phyloP scores from a whole-genome alignment of 2,329 filamentous ascomycete species.

The Cytospora mali region DNA sequence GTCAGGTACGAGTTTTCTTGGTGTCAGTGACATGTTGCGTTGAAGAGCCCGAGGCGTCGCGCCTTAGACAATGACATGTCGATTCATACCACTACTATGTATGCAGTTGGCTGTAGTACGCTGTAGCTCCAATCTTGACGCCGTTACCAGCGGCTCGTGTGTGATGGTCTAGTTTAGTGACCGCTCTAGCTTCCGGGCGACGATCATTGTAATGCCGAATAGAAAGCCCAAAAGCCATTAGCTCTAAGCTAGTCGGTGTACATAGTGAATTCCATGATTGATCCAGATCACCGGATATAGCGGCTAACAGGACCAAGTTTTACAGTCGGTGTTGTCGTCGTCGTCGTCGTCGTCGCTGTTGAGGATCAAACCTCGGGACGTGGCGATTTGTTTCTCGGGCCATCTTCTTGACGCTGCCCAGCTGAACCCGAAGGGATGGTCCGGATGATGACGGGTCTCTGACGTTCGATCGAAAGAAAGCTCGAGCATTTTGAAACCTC shows the following conservation, averaged over 20 bases:
- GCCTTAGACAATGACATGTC: constrained; percentile 4
- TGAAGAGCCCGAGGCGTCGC: constrained; percentile 8
- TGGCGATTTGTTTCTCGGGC: no score
- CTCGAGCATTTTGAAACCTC: neutral
- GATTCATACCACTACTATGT: neutral
- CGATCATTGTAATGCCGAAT: constrained; percentile 2
- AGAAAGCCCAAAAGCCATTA: constrained; percentile 10
- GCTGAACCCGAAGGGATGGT: no score
- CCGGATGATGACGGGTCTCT: neutral
- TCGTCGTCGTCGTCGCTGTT: no score
- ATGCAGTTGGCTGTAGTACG: neutral
- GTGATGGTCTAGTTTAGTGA: neutral
- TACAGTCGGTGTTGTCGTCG: no score
- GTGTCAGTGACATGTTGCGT: neutral
- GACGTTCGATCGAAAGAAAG: neutral
- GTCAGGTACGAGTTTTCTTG: neutral
- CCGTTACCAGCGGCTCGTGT: constrained; percentile 24
- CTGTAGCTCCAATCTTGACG: constrained; percentile 17
- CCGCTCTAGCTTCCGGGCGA: neutral
- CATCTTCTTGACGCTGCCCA: no score
- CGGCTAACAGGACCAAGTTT: constrained; percentile 2
- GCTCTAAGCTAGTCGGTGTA: neutral
- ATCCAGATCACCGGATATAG: constrained; percentile 18
- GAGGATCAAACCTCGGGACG: no score
- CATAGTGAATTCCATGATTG: neutral